These are phyloP conservation scores for Sporobolus alterniflorus DNA, from an alignment of 202 grass and related monocot species.

Conservation along the genomic window DNA sequence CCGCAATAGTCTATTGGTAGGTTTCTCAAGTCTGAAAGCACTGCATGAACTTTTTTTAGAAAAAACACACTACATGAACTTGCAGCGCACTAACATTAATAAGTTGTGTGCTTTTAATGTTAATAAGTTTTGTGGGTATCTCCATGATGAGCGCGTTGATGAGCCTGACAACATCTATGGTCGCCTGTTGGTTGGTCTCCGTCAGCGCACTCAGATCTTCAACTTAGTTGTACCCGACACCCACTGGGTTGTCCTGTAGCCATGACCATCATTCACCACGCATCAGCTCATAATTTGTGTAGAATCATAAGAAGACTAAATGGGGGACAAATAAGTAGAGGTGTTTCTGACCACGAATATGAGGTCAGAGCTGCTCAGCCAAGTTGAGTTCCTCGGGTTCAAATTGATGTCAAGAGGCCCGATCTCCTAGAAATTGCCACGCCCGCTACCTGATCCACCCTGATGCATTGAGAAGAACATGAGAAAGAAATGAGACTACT, in stretches of 20 bases:
- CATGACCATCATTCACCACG: neutral
- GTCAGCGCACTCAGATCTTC: constrained; percentile 38
- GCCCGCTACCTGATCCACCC: constrained; percentile 53
- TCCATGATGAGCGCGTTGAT: constrained; percentile 40
- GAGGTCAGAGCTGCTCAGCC: constrained; percentile 53
- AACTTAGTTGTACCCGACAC: constrained; percentile 31
- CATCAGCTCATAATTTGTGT: neutral
- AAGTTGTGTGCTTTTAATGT: too few species aligned
- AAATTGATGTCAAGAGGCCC: constrained; percentile 50
- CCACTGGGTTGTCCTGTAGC: constrained; percentile 61
- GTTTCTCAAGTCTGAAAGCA: too few species aligned
- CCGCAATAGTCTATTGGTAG: too few species aligned
- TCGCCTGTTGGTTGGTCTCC: constrained; percentile 45
- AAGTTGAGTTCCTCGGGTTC: constrained; percentile 50
- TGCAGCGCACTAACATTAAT: too few species aligned
- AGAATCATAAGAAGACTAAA: neutral
- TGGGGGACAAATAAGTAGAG: neutral
- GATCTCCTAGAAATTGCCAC: constrained; percentile 66
- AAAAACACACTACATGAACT: too few species aligned
- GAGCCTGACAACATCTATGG: constrained; percentile 25
- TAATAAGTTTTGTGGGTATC: too few species aligned
- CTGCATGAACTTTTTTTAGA: too few species aligned
- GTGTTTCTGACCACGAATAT: constrained; percentile 49
- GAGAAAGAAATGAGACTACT: too few species aligned
- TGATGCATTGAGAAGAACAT: neutral